Evolutionary conservation across 2,329 filamentous ascomycete species (phyloP), one percentile per base, ranked within the genome.

Genomic region (Scedosporium minutisporum): DNA sequence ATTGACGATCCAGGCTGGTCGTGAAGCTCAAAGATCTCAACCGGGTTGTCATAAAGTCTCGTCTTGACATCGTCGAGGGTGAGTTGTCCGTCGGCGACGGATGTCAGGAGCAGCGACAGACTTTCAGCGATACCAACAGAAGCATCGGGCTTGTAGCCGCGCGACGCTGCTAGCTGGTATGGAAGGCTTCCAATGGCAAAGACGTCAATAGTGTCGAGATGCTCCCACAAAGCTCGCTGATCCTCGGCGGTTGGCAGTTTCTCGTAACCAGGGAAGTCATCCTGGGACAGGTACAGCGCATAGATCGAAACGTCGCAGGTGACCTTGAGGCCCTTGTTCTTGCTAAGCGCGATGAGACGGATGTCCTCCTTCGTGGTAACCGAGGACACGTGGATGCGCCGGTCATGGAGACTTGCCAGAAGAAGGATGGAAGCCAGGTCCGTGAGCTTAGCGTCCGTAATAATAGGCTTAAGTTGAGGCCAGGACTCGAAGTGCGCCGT

Each of bases 231-330:
- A 46, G 87, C 87, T 63, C 82, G 78, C 74, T 93, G 89, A 68
- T 92, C 89, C 65, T 83, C 78, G 21, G 75, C 76, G 2, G 85
- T 87, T 10, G 89, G 89, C 62, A 93, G 78, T 68, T 84, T 82
- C 64, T 80, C 76, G 71, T 84, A 90, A 63, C 84, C 80, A 1
- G 89, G 87, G 73, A 82, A 90, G 68, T 92, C 87, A 58, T 84
- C 78, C 68, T 86, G 87, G 4, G 87, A 87, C 25, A 93, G 79
- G 78, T 91, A 93, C 51, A 93, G 80, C 18, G 87, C 84, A 78
- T 90, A 92, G 68, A 93, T 82, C n/a, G 87, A 88, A 53, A 93
- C 89, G 72, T 93, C 89, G 74, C 89, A 93, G 23, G 89, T 92
- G 55, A 93, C 88, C 72, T 87, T 87, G 64, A 93, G 78, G n/a